These are phyloP conservation scores for Agarophyton chilense DNA, from an alignment of 23 red algal genomes.

Conservation along the genomic window DNA sequence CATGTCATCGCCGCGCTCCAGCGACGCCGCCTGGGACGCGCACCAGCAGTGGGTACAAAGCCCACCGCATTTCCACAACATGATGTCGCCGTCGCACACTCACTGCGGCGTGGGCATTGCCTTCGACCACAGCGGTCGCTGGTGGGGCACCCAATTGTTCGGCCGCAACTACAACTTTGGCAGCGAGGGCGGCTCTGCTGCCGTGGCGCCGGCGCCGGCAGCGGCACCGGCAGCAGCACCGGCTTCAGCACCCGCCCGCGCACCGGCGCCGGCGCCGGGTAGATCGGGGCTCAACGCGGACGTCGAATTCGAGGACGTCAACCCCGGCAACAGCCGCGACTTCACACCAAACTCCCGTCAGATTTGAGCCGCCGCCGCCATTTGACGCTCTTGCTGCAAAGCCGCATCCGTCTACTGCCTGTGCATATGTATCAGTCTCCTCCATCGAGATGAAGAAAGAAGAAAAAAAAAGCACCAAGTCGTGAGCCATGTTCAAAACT, in stretches of 20 bases:
- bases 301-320: too few species aligned
- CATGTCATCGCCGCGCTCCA: conserved; percentile 33
- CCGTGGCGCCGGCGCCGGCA: not conserved
- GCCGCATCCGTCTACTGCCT: too few species aligned
- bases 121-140: conserved; percentile 22
- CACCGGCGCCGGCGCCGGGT: not conserved
- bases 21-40: conserved; percentile 43
- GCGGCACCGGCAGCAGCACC: conserved; percentile 17
- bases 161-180: conserved; percentile 36
- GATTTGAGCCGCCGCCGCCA: too few species aligned
- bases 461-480: too few species aligned
- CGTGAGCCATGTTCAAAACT: too few species aligned
- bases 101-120: conserved; percentile 49
- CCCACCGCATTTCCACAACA: conserved; percentile 40
- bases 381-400: too few species aligned
- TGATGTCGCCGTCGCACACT: conserved; percentile 35
- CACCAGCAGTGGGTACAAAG: conserved; percentile 36
- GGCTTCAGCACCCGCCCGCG: not conserved
- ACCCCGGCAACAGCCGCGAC: too few species aligned
- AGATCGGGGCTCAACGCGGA: not conserved
- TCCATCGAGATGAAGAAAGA: too few species aligned
- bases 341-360: too few species aligned
- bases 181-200: conserved; percentile 13
- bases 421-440: too few species aligned
- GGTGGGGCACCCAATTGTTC: conserved; percentile 54